Conservation (phyloP, 2,329 filamentous ascomycete species). For the Hymenoscyphus albidus region DNA sequence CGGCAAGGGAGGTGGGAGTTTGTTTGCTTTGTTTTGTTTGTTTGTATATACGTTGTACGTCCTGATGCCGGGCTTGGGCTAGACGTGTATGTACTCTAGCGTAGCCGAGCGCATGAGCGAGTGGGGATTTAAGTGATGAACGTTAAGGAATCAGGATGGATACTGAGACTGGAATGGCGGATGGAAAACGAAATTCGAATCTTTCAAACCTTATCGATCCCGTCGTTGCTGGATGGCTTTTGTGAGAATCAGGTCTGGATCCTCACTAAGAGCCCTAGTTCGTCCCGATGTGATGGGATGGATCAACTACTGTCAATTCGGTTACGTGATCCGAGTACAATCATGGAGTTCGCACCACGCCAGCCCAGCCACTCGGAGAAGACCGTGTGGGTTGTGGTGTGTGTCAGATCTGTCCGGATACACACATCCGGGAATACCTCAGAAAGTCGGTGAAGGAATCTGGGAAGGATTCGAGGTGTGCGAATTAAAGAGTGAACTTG, state of each 20-base stretch:
- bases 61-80: background rate
- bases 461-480: background rate
- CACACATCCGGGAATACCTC: background rate
- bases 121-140: background rate
- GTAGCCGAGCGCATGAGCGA: constrained; percentile 1
- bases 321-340: background rate
- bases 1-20: background rate
- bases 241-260: no score
- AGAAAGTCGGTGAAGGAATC: background rate
- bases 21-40: background rate
- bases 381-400: background rate
- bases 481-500: background rate
- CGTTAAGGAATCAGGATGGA: no score
- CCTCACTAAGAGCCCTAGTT: no score
- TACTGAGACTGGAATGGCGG: no score
- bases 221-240: no score
- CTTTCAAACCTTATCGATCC: no score
- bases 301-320: no score
- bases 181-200: no score
- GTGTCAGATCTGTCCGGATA: background rate
- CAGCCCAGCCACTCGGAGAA: background rate
- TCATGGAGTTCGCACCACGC: no score
- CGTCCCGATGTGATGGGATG: no score
- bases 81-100: background rate
- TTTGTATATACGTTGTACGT: constrained; percentile 1